A percentile compares a stretch with the other conserved stretches of the same genome.
Conservation (phyloP, 192 early-diverging fungal genomes). For the Gryganskiella cystojenkinii region DNA sequence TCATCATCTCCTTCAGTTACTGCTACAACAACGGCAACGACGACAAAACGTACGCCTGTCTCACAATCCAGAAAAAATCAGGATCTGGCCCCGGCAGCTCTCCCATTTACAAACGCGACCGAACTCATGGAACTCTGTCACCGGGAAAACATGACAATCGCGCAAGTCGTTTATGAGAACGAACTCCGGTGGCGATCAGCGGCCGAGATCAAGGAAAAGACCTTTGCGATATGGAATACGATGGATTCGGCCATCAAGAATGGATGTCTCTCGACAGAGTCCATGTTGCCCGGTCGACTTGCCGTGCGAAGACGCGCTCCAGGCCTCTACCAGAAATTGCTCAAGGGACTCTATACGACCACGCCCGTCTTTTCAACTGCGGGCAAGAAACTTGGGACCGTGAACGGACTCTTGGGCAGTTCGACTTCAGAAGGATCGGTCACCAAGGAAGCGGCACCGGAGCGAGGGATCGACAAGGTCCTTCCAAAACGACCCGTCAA, state of each 20-base stretch:
- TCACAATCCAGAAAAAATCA: slow-evolving; percentile 69
- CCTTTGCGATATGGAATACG: slow-evolving; percentile 88
- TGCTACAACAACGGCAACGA: too few relatives aligned
- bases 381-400: too few relatives aligned
- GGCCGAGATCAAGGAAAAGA: slow-evolving; percentile 80
- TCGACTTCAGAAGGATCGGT: not conserved
- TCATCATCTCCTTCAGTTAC: too few relatives aligned
- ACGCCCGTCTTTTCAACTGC: slow-evolving; percentile 12
- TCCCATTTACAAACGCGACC: slow-evolving; percentile 86
- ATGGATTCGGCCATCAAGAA: slow-evolving; percentile 90
- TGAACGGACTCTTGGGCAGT: too few relatives aligned
- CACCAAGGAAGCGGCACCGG: not conserved
- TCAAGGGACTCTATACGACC: slow-evolving; percentile 75
- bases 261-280: slow-evolving; percentile 71
- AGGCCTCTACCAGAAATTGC: slow-evolving; percentile 84
- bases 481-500: slow-evolving; percentile 62
- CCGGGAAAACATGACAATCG: slow-evolving; percentile 87
- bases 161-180: slow-evolving; percentile 94
- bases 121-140: slow-evolving; percentile 85
- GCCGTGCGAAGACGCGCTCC: slow-evolving; percentile 89
- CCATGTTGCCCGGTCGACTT: slow-evolving; percentile 83
- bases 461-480: slow-evolving; percentile 48
- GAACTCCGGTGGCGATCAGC: slow-evolving; percentile 91
- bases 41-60: slow-evolving; percentile 29
- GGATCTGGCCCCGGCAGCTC: slow-evolving; percentile 77